A percentile compares a stretch with the other conserved stretches of the same genome.
phyloP scores from a whole-genome alignment of 2,329 filamentous ascomycete species.

The Pseudovirgaria hyperparasitica region DNA sequence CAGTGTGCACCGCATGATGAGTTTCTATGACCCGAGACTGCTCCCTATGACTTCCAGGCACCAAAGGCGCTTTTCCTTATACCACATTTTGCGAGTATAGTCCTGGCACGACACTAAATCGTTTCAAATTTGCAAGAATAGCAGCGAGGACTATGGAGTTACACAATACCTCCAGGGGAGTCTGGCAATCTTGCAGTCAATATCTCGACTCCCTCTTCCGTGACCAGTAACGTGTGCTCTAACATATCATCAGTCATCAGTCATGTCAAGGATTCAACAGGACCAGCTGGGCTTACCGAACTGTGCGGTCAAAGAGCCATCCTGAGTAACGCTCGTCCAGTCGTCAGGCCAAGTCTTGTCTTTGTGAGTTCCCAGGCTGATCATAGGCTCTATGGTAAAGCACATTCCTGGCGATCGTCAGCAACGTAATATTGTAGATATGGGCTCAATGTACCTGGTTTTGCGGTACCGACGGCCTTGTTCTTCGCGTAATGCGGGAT shows the following conservation, averaged over 20 bases:
- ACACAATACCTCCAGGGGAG: slow-evolving; percentile 66
- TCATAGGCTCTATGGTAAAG: slow-evolving; percentile 99
- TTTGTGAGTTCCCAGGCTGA: slow-evolving; percentile 77
- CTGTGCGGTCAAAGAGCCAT: slow-evolving; percentile 82
- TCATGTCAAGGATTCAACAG: neutral
- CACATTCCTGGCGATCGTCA: too few species aligned
- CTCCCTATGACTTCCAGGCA: too few species aligned
- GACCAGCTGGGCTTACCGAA: slow-evolving; percentile 51
- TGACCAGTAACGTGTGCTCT: slow-evolving; percentile 77
- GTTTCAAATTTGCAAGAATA: too few species aligned
- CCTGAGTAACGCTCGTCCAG: slow-evolving; percentile 90
- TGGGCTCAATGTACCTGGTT: too few species aligned
- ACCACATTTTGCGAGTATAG: too few species aligned
- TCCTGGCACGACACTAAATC: too few species aligned
- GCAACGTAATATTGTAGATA: too few species aligned
- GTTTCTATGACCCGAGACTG: too few species aligned
- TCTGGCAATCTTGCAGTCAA: slow-evolving; percentile 60
- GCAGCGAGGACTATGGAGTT: too few species aligned
- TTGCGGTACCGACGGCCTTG: slow-evolving; percentile 88
- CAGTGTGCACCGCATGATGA: too few species aligned
- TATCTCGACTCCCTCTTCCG: slow-evolving; percentile 69
- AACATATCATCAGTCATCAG: slow-evolving; percentile 7
- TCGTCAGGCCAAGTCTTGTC: slow-evolving; percentile 98
- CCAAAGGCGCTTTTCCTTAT: too few species aligned
- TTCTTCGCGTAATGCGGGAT: slow-evolving; percentile 98